Conservation (phyloP, 148 eudicot species). For the Pouteria glomerata region DNA sequence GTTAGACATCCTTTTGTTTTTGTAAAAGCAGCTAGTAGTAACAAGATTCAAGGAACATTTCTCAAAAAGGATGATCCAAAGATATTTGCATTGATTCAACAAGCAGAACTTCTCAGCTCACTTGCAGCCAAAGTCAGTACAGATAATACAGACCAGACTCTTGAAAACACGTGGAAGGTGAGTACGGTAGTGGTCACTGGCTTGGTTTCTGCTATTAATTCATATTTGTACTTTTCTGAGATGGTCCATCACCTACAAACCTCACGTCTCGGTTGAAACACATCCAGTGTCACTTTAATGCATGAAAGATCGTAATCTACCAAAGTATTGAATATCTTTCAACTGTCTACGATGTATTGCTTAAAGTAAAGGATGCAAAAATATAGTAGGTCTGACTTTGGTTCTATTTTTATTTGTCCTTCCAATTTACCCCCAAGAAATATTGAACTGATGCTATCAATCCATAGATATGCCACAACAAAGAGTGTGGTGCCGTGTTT, state of each 20-base stretch:
- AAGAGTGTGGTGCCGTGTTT: background rate
- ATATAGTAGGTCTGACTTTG: constrained; percentile 2
- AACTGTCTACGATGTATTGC: background rate
- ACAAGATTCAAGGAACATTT: constrained; percentile 58
- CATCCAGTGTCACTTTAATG: background rate
- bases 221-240: background rate
- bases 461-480: background rate
- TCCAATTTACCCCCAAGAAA: background rate
- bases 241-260: background rate
- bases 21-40: constrained; percentile 24
- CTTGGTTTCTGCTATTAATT: background rate
- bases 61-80: constrained; percentile 82
- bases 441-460: background rate
- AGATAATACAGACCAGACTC: constrained; percentile 71
- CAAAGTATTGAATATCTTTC: constrained; percentile 2
- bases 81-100: constrained; percentile 69
- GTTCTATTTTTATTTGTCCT: background rate
- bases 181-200: constrained; percentile 10
- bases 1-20: background rate
- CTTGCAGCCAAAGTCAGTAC: constrained; percentile 77
- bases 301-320: background rate
- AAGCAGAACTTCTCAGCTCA: constrained; percentile 90
- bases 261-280: background rate
- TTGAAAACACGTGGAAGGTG: constrained; percentile 95
- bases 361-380: background rate